Evolutionary conservation across 2,329 filamentous ascomycete genomes (phyloP), one percentile per base, ranked within the genome.

Genomic region (Fusarium incarnatum): DNA sequence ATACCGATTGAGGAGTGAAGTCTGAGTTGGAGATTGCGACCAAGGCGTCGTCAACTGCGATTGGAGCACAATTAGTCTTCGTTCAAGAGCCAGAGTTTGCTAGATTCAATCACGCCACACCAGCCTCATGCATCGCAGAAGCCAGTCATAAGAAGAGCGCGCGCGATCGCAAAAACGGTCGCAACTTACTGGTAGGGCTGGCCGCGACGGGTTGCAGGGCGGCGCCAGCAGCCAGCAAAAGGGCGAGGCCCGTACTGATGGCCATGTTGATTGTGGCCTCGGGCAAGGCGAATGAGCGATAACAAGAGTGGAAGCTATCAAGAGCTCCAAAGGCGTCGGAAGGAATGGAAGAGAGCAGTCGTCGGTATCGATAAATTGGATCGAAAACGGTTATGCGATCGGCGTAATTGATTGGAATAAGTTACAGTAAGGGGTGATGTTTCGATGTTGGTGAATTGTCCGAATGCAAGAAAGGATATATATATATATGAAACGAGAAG

Each of bases 211-310:
- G 69, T 47, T 56, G 55, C 16, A 76, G 22, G 18, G 67, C 73
- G 18, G 72, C 63, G 9, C 72, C 59, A 34, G 75, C 75, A 54
- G 71, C 75, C 71, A 77, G 61, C 41, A 77, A 60, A 30, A 73
- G 64, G 50, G 73, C 60, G 52, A 77, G 63, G 60, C 72, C 60
- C 44, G 65, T 57, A 45, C 75, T 62, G 30, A 77, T 62, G 50
- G 72, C 70, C 73, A 75, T 75, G 18, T 20, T 67, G 25, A 50
- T 53, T 47, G 23, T 44, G 40, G 49, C 62, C 50, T 44, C 42
- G 44, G 46, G 23, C 54, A 30, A 52, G 27, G 32, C 16, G 28
- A 56, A 64, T 18, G 42, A 48, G 34, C 34, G 27, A 20, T 46
- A 32, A 42, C 50, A 66, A 57, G 16, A 20, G 23, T 10, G 12